phyloP scores from a whole-genome alignment of 805 yeast species.

The Ogataea angusta region DNA sequence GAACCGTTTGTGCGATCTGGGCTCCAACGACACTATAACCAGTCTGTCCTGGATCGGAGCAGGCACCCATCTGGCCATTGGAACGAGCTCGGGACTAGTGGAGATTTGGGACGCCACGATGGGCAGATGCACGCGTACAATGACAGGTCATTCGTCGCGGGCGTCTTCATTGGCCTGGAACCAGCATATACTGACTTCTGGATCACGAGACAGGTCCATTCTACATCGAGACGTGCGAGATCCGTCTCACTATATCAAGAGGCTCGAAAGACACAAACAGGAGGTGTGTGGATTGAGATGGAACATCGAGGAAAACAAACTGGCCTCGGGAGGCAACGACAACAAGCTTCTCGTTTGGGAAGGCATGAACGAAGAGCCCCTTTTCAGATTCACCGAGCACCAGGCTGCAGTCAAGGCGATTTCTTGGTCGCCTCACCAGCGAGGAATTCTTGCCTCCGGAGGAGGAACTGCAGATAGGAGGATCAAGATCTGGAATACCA shows the following conservation, averaged over 20 bases:
- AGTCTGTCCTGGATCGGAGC: constrained; percentile 91
- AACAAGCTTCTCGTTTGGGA: constrained; percentile 87
- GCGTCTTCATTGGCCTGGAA: constrained; percentile 94
- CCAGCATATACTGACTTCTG: constrained; percentile 81
- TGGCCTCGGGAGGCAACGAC: constrained; percentile 96
- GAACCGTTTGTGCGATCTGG: constrained; percentile 72
- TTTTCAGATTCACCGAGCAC: constrained; percentile 75
- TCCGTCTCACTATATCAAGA: constrained; percentile 74
- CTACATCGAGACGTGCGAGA: constrained; percentile 89
- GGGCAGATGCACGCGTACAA: constrained; percentile 77
- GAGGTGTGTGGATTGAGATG: constrained; percentile 96
- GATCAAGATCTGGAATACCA: constrained; percentile 89
- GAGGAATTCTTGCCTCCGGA: constrained; percentile 91
- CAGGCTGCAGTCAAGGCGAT: constrained; percentile 95
- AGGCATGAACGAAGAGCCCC: constrained; percentile 64
- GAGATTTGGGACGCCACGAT: constrained; percentile 94
- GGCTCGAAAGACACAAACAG: constrained; percentile 72
- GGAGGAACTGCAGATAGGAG: constrained; percentile 95
- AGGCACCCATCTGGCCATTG: constrained; percentile 92
- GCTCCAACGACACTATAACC: constrained; percentile 64
- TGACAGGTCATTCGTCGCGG: constrained; percentile 86
- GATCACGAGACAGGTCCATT: constrained; percentile 80
- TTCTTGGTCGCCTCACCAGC: constrained; percentile 96
- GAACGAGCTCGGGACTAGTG: constrained; percentile 81
- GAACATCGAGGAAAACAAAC: constrained; percentile 86